Evolutionary conservation across 1,284 basidiomycete genomes (phyloP), one percentile per base, ranked within the genome.

Genomic region (Apiotrichum gracile): DNA sequence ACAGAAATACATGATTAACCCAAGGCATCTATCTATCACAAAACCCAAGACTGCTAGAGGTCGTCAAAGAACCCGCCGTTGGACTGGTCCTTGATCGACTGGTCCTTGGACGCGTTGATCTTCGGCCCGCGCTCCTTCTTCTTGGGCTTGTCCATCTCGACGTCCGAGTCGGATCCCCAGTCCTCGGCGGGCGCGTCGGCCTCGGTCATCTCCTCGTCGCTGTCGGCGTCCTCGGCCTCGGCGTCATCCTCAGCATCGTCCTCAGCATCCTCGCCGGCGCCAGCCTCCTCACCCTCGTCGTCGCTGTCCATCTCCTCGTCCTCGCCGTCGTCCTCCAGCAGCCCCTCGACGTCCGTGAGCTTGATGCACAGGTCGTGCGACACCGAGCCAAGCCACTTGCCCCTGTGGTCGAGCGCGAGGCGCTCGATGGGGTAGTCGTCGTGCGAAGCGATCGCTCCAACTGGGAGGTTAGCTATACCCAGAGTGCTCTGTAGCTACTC

Each of bases 381-480:
- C n/a, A 86, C 87, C 69, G 89, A 92, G n/a, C 85, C 93, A 17
- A 94, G 81, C 87, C 91, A 92, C 73, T 83, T 83, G 5, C 80
- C 79, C 58, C 82, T 79, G 2, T 81, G 77, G 54, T 77, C 79
- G 22, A 77, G 76, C 27, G 82, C 83, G 50, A 97, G 85, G 27
- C 90, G 81, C 74, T 96, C 92, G 43, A 97, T 84, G 3, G 92
- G 92, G 75, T 90, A 90, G 55, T 88, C 85, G 10, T 87, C 88
- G 64, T 96, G 91, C 63, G 92, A 88, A 14, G 87, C 87, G 38
- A 97, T 84, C 37, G 94, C 86, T 17, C 93, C 93, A 27, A 96
- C 75, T 76, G 48, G 14, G 19, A n/a, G 33, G 46, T 38, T 19
- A 38, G 46, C 34, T 21, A 19, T n/a, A 19, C 6, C 10, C 17